A percentile compares a stretch with the other conserved stretches of the same genome.
Evolutionary conservation across 1,284 basidiomycete species (phyloP).

Genomic region (Rhodotorula sp.): DNA sequence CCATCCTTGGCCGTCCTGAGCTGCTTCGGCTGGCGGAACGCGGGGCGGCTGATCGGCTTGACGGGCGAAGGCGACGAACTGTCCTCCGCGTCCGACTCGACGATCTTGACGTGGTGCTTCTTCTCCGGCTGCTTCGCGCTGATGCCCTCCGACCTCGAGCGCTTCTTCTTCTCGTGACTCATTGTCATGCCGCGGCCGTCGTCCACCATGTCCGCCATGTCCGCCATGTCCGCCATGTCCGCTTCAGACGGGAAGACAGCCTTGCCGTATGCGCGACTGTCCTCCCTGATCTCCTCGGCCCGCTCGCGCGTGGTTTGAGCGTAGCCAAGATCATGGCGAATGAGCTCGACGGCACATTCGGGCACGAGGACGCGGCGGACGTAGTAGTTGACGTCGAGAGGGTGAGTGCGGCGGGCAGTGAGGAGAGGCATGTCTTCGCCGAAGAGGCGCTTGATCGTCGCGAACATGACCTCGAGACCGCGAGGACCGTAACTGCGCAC

Average conservation of each 20-base stretch:
- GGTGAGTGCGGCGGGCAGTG: slow-evolving; percentile 1
- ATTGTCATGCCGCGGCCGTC: background rate
- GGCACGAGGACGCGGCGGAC: slow-evolving; percentile 43
- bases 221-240: slow-evolving; percentile 9
- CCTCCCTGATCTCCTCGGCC: slow-evolving; percentile 17
- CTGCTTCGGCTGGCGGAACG: too few species aligned
- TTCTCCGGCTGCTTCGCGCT: background rate
- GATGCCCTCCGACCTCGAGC: background rate
- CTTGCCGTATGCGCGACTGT: slow-evolving; percentile 36
- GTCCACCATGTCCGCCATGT: background rate
- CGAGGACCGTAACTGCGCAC: slow-evolving; percentile 39
- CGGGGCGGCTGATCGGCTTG: too few species aligned
- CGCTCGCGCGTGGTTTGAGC: background rate
- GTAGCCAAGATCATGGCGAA: slow-evolving; percentile 20
- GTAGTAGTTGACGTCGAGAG: slow-evolving; percentile 34
- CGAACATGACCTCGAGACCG: slow-evolving; percentile 35
- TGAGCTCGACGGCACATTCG: slow-evolving; percentile 40
- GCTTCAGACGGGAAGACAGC: slow-evolving; percentile 28
- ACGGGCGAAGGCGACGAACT: background rate
- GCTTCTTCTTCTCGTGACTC: background rate
- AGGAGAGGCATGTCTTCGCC: slow-evolving; percentile 23
- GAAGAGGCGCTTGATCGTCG: slow-evolving; percentile 19
- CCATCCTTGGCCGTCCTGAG: too few species aligned
- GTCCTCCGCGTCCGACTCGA: background rate
- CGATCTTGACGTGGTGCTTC: background rate